These are phyloP conservation scores for Mallotus japonicus DNA, from an alignment of 441 rosid genomes.

Conservation along the genomic window DNA sequence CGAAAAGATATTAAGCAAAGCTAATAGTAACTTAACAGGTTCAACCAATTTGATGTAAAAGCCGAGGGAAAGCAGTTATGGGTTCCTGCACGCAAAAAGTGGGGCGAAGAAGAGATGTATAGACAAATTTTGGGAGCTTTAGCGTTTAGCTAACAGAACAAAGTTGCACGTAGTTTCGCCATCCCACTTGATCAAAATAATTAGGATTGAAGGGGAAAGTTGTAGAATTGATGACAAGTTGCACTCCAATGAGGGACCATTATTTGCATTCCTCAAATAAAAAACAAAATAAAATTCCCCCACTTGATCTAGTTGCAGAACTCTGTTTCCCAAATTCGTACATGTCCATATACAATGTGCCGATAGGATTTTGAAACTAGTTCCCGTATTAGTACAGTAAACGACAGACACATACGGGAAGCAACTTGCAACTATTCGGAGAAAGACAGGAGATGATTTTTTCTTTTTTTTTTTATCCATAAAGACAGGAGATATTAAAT, in stretches of 20 bases:
- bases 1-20: no score
- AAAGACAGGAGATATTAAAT: no score
- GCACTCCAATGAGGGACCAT: neutral
- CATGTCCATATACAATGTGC: constrained; percentile 9
- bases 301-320: neutral
- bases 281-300: neutral
- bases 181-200: constrained; percentile 4
- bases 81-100: neutral
- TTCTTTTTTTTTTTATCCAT: no score
- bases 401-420: neutral
- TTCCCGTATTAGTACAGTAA: neutral
- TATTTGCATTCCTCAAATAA: no score
- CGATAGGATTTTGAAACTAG: neutral
- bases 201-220: neutral
- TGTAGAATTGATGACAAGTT: constrained; percentile 12
- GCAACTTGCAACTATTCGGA: constrained; percentile 3
- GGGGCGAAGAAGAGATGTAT: neutral
- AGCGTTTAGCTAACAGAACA: neutral
- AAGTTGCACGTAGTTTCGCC: neutral
- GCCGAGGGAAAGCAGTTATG: no score
- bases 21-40: neutral
- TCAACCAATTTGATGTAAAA: neutral
- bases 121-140: constrained; percentile 1
- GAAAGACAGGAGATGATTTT: neutral
- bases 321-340: neutral